Percentiles rank a stretch among this genome's conserved stretches.
Conservation (phyloP, 768 basidiomycete genomes). For the Gloeostereum incarnatum region DNA sequence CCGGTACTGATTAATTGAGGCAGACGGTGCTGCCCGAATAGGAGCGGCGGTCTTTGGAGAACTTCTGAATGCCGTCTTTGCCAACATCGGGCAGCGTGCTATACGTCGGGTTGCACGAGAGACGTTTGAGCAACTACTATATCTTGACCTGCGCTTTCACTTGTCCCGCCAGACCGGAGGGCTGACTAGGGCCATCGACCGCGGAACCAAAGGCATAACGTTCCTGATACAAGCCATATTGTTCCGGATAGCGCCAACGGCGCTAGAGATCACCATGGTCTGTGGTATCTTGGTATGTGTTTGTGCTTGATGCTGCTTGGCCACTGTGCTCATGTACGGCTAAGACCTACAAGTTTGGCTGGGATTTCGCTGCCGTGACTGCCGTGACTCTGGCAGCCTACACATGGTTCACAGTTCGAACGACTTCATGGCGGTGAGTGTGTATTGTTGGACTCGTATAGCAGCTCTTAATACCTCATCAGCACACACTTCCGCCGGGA, state of each 20-base stretch:
- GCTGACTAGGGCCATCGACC: constrained; percentile 90
- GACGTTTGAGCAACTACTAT: constrained; percentile 89
- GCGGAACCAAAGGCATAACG: constrained; percentile 96
- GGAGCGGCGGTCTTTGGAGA: constrained; percentile 88
- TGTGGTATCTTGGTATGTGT: constrained; percentile 86
- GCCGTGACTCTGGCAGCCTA: constrained; percentile 79
- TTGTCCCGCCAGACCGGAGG: constrained; percentile 92
- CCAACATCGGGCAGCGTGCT: constrained; percentile 89
- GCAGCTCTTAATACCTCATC: constrained; percentile 3
- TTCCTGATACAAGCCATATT: constrained; percentile 90
- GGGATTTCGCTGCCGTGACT: constrained; percentile 93
- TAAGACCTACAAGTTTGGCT: constrained; percentile 95
- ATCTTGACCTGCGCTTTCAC: constrained; percentile 89
- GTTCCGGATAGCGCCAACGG: constrained; percentile 93
- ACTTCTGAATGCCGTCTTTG: constrained; percentile 91
- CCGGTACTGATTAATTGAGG: constrained; percentile 3
- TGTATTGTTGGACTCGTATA: not conserved
- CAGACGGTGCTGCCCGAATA: constrained; percentile 88
- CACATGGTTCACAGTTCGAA: constrained; percentile 94
- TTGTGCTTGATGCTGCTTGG: not conserved
- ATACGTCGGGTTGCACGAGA: constrained; percentile 93
- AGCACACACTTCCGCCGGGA: constrained; percentile 91
- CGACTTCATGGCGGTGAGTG: constrained; percentile 88
- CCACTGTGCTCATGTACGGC: constrained; percentile 3
- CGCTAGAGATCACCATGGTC: constrained; percentile 91